A percentile compares a stretch with the other conserved stretches of the same genome.
Evolutionary conservation across 352 stramenopile species (phyloP).

Genomic region (Pythium coloratum): DNA sequence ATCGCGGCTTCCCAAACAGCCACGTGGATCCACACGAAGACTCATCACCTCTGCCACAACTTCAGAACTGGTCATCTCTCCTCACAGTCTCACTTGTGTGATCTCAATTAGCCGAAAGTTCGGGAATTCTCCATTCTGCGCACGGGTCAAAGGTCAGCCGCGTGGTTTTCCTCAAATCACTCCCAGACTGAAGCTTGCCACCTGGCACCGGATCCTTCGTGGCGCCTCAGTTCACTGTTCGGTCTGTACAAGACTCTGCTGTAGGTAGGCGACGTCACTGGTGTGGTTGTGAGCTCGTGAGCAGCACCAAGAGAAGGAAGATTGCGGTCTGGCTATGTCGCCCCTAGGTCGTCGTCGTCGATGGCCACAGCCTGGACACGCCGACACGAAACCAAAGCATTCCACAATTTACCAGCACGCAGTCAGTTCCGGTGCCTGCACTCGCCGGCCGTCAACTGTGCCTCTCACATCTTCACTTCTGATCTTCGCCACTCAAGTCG

Average conservation of each 20-base stretch:
- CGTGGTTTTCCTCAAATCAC: neutral
- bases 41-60: neutral
- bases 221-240: neutral
- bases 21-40: neutral
- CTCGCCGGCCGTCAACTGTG: neutral
- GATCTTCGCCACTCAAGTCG: neutral
- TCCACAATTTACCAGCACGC: neutral
- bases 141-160: neutral
- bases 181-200: neutral
- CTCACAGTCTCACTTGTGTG: neutral
- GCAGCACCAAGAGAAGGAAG: neutral
- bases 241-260: no score
- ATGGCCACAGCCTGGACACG: neutral
- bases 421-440: conserved; percentile 18
- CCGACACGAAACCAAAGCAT: neutral
- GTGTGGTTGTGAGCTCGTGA: neutral
- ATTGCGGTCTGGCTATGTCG: neutral
- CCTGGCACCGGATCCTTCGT: neutral
- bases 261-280: neutral
- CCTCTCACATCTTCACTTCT: neutral
- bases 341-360: neutral
- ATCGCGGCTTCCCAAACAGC: neutral
- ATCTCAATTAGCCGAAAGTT: neutral
- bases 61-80: neutral
- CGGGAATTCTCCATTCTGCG: neutral